Evolutionary conservation across 441 rosid genomes (phyloP).

Genomic region (Kokia cookei): DNA sequence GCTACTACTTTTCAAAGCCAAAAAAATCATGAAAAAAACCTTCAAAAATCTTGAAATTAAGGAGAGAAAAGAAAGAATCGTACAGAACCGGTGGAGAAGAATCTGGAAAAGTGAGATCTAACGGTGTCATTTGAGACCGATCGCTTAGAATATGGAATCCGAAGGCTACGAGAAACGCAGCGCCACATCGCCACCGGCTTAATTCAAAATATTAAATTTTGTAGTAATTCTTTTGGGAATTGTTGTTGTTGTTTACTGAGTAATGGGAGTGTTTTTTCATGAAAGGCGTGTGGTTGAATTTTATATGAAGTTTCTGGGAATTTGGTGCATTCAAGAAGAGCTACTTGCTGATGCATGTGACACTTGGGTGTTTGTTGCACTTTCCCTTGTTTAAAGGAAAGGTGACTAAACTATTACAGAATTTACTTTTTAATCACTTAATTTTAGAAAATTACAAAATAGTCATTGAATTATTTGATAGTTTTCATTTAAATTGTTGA

Average conservation of each 20-base stretch:
- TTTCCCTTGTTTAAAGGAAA: no score
- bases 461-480: no score
- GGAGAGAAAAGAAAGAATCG: constrained; percentile 11
- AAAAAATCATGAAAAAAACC: not conserved
- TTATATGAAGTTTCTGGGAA: not conserved
- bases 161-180: constrained; percentile 81
- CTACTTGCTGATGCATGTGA: not conserved
- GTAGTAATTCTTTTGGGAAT: not conserved
- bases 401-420: no score
- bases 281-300: not conserved
- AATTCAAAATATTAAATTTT: not conserved
- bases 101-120: constrained; percentile 67
- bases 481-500: no score
- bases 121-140: constrained; percentile 34
- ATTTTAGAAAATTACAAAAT: no score
- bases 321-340: not conserved
- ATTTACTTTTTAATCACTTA: no score
- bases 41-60: not conserved
- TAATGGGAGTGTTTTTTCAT: not conserved
- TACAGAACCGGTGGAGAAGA: constrained; percentile 69
- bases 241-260: not conserved
- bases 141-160: constrained; percentile 45
- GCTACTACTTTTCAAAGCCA: not conserved
- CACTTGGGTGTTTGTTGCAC: not conserved
- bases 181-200: constrained; percentile 72